Evolutionary conservation across 148 eudicot genomes (phyloP), one percentile per base, ranked within the genome.

Genomic region (Rhododendron griersonianum): DNA sequence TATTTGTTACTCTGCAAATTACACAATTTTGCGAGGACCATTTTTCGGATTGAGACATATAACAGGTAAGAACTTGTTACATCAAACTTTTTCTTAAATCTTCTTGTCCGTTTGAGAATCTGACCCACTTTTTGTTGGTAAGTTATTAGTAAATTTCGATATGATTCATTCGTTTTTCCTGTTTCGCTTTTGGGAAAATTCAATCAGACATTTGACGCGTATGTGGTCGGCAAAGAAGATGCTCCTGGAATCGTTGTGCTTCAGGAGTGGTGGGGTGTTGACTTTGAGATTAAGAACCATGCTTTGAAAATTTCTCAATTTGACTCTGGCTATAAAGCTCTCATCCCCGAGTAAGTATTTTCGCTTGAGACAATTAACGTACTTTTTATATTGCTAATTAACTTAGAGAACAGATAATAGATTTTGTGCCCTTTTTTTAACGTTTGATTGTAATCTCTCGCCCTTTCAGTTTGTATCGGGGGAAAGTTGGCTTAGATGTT

Each of bases 261-360:
- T 82, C 99, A 95, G 86, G 99, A 96, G 89, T 96, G 98, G 98
- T 96, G 99, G 99, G 99, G 99, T 81, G 96, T 95, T 87, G 99
- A 96, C 80, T 95, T 85, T 87, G 98, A 96, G 90, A 89, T 96
- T 81, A 95, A 93, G 91, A 96, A 96, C 85, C 96, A 95, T 86
- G 98, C 97, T 48, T 69, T 88, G 37, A 92, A 93, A 86, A 94
- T 96, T 83, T 92, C 98, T 86, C 89, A 92, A 93, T 89, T 96
- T 78, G 93, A 90, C 84, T 88, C 92, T 14, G 98, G 98, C 57
- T 94, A 90, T 78, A 93, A 92, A 86, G 92, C 98, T 65, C 93
- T 96, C 82, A 93, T 96, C 76, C 98, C 98, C 0, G 96, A 94
- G 98, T 96, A 92, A 90, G 89, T 74, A 10, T 59, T 23, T 69